Conservation (phyloP, 129 eudicot genomes). For the Flaveria ramosissima region DNA sequence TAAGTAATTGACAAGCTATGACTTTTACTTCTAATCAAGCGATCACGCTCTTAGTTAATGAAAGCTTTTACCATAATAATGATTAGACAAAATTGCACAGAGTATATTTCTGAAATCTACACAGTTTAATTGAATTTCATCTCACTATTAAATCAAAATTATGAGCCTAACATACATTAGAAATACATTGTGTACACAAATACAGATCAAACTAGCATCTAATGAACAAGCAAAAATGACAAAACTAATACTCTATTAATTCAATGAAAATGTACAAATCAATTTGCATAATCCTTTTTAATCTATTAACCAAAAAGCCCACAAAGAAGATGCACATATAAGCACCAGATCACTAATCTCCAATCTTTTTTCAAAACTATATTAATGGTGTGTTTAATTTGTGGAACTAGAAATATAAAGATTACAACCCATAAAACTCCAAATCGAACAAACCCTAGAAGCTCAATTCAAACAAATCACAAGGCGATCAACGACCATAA, state of each 20-base stretch:
- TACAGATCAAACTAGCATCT: neutral
- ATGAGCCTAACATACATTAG: neutral
- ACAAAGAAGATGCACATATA: too few species aligned
- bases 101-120: neutral
- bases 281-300: neutral
- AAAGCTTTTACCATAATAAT: neutral
- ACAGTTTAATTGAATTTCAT: neutral
- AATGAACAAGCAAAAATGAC: neutral
- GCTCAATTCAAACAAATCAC: neutral
- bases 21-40: conserved; percentile 7
- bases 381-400: too few species aligned
- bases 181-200: neutral
- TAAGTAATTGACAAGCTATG: neutral
- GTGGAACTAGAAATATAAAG: too few species aligned
- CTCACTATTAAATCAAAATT: neutral
- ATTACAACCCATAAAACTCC: neutral
- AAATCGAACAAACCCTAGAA: conserved; percentile 8
- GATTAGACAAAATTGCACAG: neutral
- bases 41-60: neutral
- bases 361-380: too few species aligned
- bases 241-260: neutral
- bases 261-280: neutral
- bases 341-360: too few species aligned
- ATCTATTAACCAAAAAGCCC: neutral
- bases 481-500: conserved; percentile 18